phyloP scores from a whole-genome alignment of 2,329 filamentous ascomycete species.

The Nothophaeocryptopus gaeumannii region DNA sequence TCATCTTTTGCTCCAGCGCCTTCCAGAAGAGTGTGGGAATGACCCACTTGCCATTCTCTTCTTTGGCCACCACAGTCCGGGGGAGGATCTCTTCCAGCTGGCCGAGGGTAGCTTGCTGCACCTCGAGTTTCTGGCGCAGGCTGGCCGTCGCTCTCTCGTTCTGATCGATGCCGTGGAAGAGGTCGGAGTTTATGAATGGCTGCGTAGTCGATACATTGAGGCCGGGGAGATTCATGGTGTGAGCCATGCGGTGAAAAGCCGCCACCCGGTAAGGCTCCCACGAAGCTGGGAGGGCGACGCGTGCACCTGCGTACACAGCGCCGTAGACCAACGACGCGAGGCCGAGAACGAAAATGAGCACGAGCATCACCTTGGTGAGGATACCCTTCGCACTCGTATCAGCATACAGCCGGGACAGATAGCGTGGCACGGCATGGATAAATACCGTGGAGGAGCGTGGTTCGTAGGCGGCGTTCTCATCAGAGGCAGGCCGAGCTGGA shows the following conservation, averaged over 20 bases:
- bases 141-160: slow-evolving; percentile 1
- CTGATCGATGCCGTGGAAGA: slow-evolving; percentile 8
- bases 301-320: neutral
- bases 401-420: slow-evolving; percentile 6
- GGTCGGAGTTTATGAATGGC: slow-evolving; percentile 9
- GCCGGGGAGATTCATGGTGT: too few relatives aligned
- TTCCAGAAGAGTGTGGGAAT: slow-evolving; percentile 65
- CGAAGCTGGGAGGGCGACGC: neutral
- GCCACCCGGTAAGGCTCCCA: neutral
- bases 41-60: slow-evolving; percentile 48
- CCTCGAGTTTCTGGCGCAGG: slow-evolving; percentile 1
- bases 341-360: neutral
- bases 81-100: slow-evolving; percentile 13
- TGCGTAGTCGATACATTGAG: slow-evolving; percentile 4
- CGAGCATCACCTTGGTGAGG: neutral
- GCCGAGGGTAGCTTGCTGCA: slow-evolving; percentile 4
- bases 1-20: slow-evolving; percentile 58
- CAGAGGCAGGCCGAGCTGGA: neutral
- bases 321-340: neutral
- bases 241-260: neutral
- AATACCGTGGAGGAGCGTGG: slow-evolving; percentile 10
- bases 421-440: slow-evolving; percentile 11
- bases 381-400: slow-evolving; percentile 1
- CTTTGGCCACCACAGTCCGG: neutral
- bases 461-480: neutral